phyloP scores from a whole-genome alignment of 495 filamentous ascomycete genomes.

The Neurospora sp. region DNA sequence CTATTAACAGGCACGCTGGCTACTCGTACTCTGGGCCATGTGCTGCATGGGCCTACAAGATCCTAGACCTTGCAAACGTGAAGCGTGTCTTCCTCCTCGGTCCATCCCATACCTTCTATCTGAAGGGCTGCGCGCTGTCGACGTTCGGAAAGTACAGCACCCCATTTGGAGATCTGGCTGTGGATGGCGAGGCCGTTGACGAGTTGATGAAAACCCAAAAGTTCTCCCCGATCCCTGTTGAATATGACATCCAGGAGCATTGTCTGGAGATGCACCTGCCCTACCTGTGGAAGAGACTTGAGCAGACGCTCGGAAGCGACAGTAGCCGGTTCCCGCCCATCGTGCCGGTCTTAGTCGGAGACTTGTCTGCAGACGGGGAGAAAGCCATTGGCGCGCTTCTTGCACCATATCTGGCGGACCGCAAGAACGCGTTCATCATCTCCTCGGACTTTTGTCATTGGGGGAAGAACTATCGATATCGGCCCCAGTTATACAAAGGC shows the following conservation, averaged over 20 bases:
- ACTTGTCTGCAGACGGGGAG: conserved; percentile 55
- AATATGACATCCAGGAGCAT: conserved; percentile 78
- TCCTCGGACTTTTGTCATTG: conserved; percentile 97
- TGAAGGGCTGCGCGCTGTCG: conserved; percentile 69
- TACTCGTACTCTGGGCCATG: conserved; percentile 92
- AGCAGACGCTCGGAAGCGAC: conserved; percentile 39
- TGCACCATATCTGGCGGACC: conserved; percentile 70
- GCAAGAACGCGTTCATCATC: conserved; percentile 71
- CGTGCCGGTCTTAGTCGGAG: conserved; percentile 84
- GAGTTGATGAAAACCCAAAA: conserved; percentile 50
- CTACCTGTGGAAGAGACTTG: conserved; percentile 79
- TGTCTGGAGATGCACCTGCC: conserved; percentile 96
- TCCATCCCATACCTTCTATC: conserved; percentile 81
- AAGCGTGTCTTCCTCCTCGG: conserved; percentile 92
- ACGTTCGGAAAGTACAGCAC: conserved; percentile 68
- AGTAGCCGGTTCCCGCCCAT: conserved; percentile 55
- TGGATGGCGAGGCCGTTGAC: conserved; percentile 59
- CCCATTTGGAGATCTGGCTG: conserved; percentile 67
- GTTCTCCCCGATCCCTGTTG: conserved; percentile 64
- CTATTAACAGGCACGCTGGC: conserved; percentile 67
- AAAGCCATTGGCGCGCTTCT: conserved; percentile 57
- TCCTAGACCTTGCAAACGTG: conserved; percentile 66
- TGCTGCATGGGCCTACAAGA: conserved; percentile 91
- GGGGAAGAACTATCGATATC: conserved; percentile 81
- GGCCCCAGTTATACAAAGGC: conserved; percentile 15